A percentile compares a stretch with the other conserved stretches of the same genome.
phyloP scores from a whole-genome alignment of 257 asterid genomes.

The Solanum sparsipilum region DNA sequence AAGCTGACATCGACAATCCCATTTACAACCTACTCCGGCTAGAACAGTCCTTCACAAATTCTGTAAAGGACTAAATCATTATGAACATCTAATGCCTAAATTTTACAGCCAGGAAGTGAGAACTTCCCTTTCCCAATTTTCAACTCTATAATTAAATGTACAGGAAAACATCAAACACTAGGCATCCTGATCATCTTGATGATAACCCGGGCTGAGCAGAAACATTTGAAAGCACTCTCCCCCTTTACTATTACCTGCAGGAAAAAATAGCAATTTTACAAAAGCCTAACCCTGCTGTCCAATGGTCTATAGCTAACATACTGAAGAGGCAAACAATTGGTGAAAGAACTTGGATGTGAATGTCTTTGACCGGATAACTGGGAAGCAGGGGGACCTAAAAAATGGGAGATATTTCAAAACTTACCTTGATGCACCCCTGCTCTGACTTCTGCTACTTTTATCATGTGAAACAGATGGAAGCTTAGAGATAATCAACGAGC shows the following conservation, averaged over 20 bases:
- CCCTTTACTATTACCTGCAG: background rate
- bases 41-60: background rate
- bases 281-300: background rate
- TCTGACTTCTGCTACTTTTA: conserved; percentile 43
- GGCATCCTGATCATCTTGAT: conserved; percentile 6
- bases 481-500: conserved; percentile 61
- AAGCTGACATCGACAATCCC: background rate
- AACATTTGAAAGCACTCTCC: conserved; percentile 7
- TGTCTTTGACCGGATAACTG: background rate
- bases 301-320: background rate
- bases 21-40: conserved; percentile 4
- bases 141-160: conserved; percentile 25
- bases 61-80: conserved; percentile 39
- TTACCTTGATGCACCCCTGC: conserved; percentile 50
- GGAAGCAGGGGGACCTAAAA: background rate
- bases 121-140: conserved; percentile 22
- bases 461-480: conserved; percentile 61
- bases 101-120: conserved; percentile 33
- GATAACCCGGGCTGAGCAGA: conserved; percentile 9
- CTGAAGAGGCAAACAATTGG: background rate
- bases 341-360: background rate
- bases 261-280: background rate
- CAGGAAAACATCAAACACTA: conserved; percentile 10
- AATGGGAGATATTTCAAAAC: background rate
- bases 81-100: conserved; percentile 50